Conservation (phyloP, 208 protist species). For the Novymonas esmeraldas region DNA sequence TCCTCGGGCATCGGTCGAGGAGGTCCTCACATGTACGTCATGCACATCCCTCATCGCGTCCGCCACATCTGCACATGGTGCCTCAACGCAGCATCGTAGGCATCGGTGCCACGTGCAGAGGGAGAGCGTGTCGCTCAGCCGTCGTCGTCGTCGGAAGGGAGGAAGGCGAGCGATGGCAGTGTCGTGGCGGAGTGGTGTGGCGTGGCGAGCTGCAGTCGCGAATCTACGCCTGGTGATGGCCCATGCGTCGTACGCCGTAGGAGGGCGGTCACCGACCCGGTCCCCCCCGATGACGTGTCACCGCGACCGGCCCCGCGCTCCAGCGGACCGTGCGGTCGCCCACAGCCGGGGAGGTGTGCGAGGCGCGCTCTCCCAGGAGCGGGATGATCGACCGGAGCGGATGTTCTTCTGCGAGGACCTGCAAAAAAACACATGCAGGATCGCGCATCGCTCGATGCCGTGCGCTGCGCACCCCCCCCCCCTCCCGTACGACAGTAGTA, state of each 20-base stretch:
- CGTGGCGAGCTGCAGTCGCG: not conserved
- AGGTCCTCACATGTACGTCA: not conserved
- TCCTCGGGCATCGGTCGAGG: not conserved
- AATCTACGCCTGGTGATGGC: slow-evolving; percentile 1
- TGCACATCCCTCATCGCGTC: not conserved
- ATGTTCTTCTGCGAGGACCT: not conserved
- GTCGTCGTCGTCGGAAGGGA: too few relatives aligned
- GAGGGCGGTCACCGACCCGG: slow-evolving; percentile 16
- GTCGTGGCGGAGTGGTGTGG: slow-evolving; percentile 14
- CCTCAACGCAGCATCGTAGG: not conserved
- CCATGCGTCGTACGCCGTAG: slow-evolving; percentile 13
- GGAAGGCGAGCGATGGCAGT: slow-evolving; percentile 12
- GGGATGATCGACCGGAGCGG: not conserved
- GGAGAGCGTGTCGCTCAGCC: not conserved
- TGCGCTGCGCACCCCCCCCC: slow-evolving; percentile 25
- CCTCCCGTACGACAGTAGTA: slow-evolving; percentile 14
- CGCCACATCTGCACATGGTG: not conserved
- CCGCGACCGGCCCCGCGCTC: not conserved
- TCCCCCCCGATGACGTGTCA: slow-evolving; percentile 23
- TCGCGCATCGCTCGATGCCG: slow-evolving; percentile 28
- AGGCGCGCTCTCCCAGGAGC: slow-evolving; percentile 23
- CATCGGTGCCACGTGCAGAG: not conserved
- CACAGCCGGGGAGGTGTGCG: not conserved
- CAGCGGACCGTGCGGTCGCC: slow-evolving; percentile 21
- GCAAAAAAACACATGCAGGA: slow-evolving; percentile 11